Evolutionary conservation across 2,329 filamentous ascomycete species (phyloP).

Genomic region (Chaetomiaceae sp.): DNA sequence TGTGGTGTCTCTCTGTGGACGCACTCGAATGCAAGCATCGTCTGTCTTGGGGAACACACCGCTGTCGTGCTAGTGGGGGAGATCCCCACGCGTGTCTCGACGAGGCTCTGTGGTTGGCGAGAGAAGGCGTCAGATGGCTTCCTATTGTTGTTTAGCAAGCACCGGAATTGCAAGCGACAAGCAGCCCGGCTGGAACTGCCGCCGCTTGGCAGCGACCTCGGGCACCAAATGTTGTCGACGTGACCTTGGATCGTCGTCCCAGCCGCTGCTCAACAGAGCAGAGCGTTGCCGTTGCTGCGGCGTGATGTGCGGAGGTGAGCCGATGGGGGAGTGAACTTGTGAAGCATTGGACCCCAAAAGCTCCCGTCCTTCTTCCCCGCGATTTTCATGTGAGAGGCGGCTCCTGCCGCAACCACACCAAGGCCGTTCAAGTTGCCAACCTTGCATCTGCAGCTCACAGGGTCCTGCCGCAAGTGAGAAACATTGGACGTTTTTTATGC

Average conservation of each 20-base stretch:
- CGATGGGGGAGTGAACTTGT: too few species aligned
- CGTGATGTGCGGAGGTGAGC: too few species aligned
- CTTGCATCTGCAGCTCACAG: too few species aligned
- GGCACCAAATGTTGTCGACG: not conserved
- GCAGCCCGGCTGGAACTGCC: slow-evolving; percentile 9
- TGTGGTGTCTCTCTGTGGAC: too few species aligned
- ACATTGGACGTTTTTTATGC: too few species aligned
- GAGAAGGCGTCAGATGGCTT: not conserved
- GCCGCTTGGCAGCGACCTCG: slow-evolving; percentile 14
- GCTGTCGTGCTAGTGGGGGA: slow-evolving; percentile 5
- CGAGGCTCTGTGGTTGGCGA: slow-evolving; percentile 18
- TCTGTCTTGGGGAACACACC: slow-evolving; percentile 3
- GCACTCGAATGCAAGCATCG: not conserved
- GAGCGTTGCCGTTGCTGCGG: too few species aligned
- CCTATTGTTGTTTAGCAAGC: not conserved
- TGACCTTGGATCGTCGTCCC: slow-evolving; percentile 2
- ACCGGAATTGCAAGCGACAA: slow-evolving; percentile 4
- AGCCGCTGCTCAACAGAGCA: too few species aligned
- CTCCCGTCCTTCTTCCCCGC: not conserved
- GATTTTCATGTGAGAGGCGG: slow-evolving; percentile 10
- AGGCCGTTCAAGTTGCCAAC: not conserved
- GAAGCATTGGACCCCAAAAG: too few species aligned
- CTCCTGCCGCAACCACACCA: not conserved
- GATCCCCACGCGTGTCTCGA: slow-evolving; percentile 15
- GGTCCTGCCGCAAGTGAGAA: too few species aligned